phyloP scores from a whole-genome alignment of 163 green algal genomes.

The Botryococcus braunii region DNA sequence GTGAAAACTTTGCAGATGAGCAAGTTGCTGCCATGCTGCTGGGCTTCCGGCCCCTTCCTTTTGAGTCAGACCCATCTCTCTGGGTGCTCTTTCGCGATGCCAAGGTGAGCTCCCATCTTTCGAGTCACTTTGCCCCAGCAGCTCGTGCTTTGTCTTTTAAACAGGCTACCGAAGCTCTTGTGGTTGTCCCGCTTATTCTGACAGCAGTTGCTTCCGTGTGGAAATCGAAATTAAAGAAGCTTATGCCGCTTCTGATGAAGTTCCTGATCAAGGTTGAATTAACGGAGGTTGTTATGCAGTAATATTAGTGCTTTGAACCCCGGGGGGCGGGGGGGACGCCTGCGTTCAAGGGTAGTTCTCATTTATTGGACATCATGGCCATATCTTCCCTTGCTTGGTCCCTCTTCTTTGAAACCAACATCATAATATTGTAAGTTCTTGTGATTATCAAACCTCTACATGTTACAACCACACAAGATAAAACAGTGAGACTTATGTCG shows the following conservation, averaged over 20 bases:
- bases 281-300: no score
- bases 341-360: no score
- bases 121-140: not conserved
- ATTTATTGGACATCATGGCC: no score
- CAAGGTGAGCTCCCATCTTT: constrained; percentile 5
- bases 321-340: no score
- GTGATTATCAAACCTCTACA: no score
- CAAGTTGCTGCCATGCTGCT: constrained; percentile 4
- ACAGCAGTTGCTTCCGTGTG: not conserved
- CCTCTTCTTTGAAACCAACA: no score
- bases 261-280: not conserved
- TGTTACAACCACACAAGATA: no score
- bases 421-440: no score
- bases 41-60: constrained; percentile 1
- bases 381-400: no score
- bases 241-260: not conserved
- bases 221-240: not conserved
- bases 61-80: constrained; percentile 12
- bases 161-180: not conserved
- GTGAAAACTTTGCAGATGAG: not conserved
- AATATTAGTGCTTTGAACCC: no score
- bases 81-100: constrained; percentile 11
- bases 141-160: not conserved
- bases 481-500: no score
- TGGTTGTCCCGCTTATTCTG: not conserved